Percentiles rank a stretch among this genome's conserved stretches.
Conservation (phyloP, 148 eudicot genomes). For the Rhododendron molle region DNA sequence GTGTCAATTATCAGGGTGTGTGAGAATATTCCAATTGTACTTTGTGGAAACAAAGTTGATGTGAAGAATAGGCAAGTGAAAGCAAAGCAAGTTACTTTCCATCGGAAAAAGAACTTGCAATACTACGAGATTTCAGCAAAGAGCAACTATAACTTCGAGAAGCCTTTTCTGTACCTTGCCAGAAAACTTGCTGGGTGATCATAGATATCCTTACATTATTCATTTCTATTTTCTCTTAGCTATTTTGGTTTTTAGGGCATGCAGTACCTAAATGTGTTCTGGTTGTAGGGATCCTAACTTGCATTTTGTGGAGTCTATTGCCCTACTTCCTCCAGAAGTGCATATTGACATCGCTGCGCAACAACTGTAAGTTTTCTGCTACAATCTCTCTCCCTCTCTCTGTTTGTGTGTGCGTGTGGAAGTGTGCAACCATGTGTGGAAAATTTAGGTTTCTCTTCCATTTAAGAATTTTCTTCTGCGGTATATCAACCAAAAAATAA, state of each 20-base stretch:
- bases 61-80: constrained; percentile 52
- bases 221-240: neutral
- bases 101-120: constrained; percentile 45
- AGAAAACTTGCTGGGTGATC: constrained; percentile 48
- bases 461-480: neutral
- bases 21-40: constrained; percentile 51
- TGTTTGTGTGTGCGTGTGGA: neutral
- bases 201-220: neutral
- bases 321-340: constrained; percentile 51
- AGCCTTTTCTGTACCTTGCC: constrained; percentile 50
- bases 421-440: no score
- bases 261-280: neutral
- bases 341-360: constrained; percentile 45
- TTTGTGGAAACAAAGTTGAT: constrained; percentile 56
- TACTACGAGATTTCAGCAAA: constrained; percentile 53
- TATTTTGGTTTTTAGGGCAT: neutral
- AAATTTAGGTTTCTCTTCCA: neutral
- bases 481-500: neutral
- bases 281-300: constrained; percentile 37
- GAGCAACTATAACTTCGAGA: constrained; percentile 53
- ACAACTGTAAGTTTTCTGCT: constrained; percentile 28
- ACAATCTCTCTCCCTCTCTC: neutral
- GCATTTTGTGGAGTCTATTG: constrained; percentile 46
- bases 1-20: constrained; percentile 28
- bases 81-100: constrained; percentile 50